Percentiles rank a stretch among this genome's conserved stretches.
These are phyloP conservation scores for Fraxinus excelsior DNA, from an alignment of 257 asterid species.

Conservation along the genomic window DNA sequence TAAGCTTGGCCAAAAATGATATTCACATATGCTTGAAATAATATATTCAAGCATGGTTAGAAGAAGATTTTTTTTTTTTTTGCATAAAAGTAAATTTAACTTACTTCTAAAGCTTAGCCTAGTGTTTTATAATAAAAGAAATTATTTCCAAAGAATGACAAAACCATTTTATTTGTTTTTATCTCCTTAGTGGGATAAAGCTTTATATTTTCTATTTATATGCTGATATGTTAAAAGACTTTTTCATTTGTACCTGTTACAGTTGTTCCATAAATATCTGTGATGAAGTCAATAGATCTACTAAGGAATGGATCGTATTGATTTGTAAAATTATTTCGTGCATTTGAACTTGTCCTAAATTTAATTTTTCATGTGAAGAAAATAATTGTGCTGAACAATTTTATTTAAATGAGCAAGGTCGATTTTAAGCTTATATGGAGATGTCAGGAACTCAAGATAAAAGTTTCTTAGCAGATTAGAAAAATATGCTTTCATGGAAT, in stretches of 20 bases:
- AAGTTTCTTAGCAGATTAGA: not conserved
- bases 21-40: not conserved
- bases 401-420: conserved; percentile 1
- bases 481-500: conserved; percentile 8
- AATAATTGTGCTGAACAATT: not conserved
- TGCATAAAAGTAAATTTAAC: not conserved
- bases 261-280: not conserved
- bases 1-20: not conserved
- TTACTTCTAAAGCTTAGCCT: not conserved
- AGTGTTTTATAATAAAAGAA: not conserved
- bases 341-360: conserved; percentile 6
- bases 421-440: not conserved
- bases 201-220: not conserved
- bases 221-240: not conserved
- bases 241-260: not conserved
- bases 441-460: not conserved
- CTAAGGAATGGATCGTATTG: not conserved
- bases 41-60: not conserved
- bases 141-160: not conserved
- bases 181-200: not conserved
- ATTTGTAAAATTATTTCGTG: not conserved
- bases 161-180: conserved; percentile 3
- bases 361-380: not conserved
- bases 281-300: not conserved
- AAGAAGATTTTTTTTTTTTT: not conserved